A percentile compares a stretch with the other conserved stretches of the same genome.
These are phyloP conservation scores for Fusarium bulbicola DNA, from an alignment of 2,329 filamentous ascomycete genomes.

Conservation along the genomic window DNA sequence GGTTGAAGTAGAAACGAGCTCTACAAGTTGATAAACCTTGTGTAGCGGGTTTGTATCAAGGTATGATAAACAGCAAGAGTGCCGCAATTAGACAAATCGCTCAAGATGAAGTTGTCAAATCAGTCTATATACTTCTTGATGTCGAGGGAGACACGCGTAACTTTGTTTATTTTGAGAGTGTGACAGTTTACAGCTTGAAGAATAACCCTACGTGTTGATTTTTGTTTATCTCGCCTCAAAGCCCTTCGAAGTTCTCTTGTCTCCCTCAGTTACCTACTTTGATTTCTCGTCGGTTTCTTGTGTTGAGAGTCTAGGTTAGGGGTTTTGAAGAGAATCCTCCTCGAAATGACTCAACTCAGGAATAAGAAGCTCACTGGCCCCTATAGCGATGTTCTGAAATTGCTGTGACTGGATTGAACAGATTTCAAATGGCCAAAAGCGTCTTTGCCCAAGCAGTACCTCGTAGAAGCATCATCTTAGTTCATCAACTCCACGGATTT, in stretches of 20 bases:
- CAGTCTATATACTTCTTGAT: accelerated
- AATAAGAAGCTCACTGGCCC: not conserved
- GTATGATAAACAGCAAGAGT: too few relatives aligned
- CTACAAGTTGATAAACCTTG: accelerated
- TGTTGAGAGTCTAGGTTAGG: not conserved
- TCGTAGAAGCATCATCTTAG: not conserved
- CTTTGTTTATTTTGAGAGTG: not conserved
- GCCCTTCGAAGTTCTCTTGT: not conserved
- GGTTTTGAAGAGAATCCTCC: not conserved
- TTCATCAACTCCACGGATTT: accelerated
- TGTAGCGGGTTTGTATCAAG: not conserved
- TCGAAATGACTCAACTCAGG: accelerated
- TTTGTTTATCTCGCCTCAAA: not conserved
- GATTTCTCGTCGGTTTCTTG: not conserved
- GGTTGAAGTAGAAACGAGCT: too few relatives aligned
- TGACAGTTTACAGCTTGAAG: not conserved
- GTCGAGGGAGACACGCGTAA: accelerated
- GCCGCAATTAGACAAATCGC: too few relatives aligned
- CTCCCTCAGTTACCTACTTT: too few relatives aligned
- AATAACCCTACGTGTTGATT: accelerated
- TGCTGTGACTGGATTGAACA: accelerated
- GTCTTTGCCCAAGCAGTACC: too few relatives aligned
- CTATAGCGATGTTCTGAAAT: accelerated
- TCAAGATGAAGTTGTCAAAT: too few relatives aligned
- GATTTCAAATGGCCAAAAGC: accelerated